Evolutionary conservation across 495 filamentous ascomycete species (phyloP), one percentile per base, ranked within the genome.

Genomic region (Staphylotrichum longicolle): DNA sequence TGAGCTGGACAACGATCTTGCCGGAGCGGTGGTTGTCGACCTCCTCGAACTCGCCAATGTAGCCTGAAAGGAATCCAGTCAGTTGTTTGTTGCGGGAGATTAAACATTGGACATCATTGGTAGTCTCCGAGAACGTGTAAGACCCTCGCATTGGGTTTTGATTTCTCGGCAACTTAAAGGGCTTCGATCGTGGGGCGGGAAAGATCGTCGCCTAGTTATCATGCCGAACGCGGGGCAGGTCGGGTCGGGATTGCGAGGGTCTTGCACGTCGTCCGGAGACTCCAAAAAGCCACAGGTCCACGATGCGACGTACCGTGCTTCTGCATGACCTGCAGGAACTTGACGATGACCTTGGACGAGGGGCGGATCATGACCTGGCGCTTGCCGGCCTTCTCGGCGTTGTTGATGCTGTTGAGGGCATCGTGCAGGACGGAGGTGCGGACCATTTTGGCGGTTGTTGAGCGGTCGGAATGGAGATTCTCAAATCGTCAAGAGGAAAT

Each of bases 111-210:
- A 86, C 85, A 77, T 88, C 85, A 93, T 83, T 69, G 64, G 72
- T 69, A 74, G 73, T 74, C 76, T 87, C 84, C 82, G 85, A 85
- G 81, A 90, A 93, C 89, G 90, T 97, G 91, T 96, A 96, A 96
- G 91, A 92, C 88, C 84, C 81, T 68, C 84, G 77, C 68, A 68
- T 63, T 57, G 66, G 62, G 60, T 54, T 63, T 76, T 80, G 63
- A 91, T 98, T 77, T 98, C 86, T 91, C 94, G 93, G 91, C 83
- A 81, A 94, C 88, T 97, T 98, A 97, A 96, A 97, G 88, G 92
- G 88, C 93, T 89, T 84, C 85, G 85, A 86, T 86, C 89, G 91
- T 96, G 75, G 85, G 73, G 78, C 70, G 68, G 72, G 68, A 73
- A 82, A 88, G 86, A 92, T 85, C 85, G 83, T 87, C 85, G 88